Evolutionary conservation across 352 stramenopile species (phyloP).

Genomic region (Globisporangium solare): DNA sequence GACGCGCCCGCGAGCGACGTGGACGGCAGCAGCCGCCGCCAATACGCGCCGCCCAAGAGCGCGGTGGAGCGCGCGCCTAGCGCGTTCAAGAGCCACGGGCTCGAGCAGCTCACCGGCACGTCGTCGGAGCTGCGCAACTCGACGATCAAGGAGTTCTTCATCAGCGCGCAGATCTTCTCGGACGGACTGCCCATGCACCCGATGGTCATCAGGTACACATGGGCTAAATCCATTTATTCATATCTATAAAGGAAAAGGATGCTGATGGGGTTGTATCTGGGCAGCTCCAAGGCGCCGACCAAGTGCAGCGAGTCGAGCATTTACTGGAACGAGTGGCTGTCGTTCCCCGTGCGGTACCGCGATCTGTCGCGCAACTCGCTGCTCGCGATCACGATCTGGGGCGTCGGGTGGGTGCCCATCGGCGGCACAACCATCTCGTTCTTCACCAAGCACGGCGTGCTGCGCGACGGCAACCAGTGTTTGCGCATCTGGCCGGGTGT

Average conservation of each 20-base stretch:
- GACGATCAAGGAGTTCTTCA: constrained; percentile 81
- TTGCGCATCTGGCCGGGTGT: constrained; percentile 73
- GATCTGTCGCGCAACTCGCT: constrained; percentile 84
- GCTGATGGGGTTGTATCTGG: constrained; percentile 1
- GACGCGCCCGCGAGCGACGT: too few species aligned
- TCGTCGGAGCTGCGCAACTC: constrained; percentile 79
- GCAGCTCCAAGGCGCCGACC: constrained; percentile 71
- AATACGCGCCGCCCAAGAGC: too few species aligned
- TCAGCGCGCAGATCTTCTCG: constrained; percentile 86
- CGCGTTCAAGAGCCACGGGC: constrained; percentile 27
- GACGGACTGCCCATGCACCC: constrained; percentile 77
- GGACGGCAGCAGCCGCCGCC: too few species aligned
- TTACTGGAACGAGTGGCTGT: constrained; percentile 88
- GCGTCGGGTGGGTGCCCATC: constrained; percentile 74
- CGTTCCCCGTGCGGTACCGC: constrained; percentile 79
- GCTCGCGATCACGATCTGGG: constrained; percentile 83
- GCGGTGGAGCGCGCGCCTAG: constrained; percentile 10
- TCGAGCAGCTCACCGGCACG: constrained; percentile 58
- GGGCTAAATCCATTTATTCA: too few species aligned
- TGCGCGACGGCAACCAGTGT: constrained; percentile 86
- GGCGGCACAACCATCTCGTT: constrained; percentile 84
- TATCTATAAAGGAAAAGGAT: too few species aligned
- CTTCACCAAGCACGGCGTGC: constrained; percentile 82
- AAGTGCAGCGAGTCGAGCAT: constrained; percentile 86
- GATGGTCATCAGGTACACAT: constrained; percentile 72